phyloP scores from a whole-genome alignment of 1,284 basidiomycete species.

The Mrakiaceae sp. region DNA sequence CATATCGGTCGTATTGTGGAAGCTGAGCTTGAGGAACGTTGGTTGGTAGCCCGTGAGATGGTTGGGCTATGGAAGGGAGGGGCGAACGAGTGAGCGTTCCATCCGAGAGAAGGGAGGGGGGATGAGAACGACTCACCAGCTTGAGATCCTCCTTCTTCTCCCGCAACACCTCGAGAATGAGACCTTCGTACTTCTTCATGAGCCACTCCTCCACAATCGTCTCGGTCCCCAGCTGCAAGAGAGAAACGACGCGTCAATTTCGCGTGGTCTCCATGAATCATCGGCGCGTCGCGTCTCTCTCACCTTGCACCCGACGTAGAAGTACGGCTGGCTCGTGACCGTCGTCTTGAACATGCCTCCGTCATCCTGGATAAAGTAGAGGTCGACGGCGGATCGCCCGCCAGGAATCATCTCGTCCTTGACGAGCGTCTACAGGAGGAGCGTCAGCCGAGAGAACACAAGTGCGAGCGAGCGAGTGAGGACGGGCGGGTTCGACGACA shows the following conservation, averaged over 20 bases:
- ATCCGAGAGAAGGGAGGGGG: neutral
- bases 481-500: neutral
- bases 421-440: constrained; percentile 54
- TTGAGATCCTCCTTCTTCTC: constrained; percentile 88
- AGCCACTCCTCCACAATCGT: constrained; percentile 92
- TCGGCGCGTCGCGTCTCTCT: constrained; percentile 19
- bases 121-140: constrained; percentile 38
- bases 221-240: constrained; percentile 64
- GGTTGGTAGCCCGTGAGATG: constrained; percentile 87
- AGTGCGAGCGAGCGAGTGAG: neutral
- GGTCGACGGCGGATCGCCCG: constrained; percentile 85
- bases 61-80: constrained; percentile 52
- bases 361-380: constrained; percentile 96
- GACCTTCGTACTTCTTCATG: constrained; percentile 81
- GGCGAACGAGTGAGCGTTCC: neutral
- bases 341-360: constrained; percentile 95
- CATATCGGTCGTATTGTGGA: constrained; percentile 86
- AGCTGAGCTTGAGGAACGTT: constrained; percentile 77
- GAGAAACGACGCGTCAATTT: constrained; percentile 1
- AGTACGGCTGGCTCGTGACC: constrained; percentile 87
- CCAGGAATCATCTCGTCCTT: constrained; percentile 69
- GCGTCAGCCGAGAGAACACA: neutral
- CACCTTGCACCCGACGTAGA: constrained; percentile 82
- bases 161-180: constrained; percentile 64
- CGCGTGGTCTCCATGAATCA: constrained; percentile 10